Evolutionary conservation across 2,329 filamentous ascomycete genomes (phyloP).

Genomic region (Endocalyx cinctus): DNA sequence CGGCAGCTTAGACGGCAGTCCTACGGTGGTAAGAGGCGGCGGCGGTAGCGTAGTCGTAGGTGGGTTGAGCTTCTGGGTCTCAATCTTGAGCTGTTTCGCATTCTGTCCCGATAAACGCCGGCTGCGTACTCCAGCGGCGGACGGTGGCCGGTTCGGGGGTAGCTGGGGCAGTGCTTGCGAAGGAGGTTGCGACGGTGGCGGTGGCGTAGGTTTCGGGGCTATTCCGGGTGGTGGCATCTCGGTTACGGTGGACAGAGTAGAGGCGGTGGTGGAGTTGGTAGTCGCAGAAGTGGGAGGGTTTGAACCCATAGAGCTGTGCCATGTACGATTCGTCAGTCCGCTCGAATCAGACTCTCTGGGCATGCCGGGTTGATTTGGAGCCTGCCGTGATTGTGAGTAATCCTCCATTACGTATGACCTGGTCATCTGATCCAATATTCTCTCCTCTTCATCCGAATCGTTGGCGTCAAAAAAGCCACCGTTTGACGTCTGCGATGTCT

Average conservation of each 20-base stretch:
- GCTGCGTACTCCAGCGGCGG: conserved; percentile 56
- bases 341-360: conserved; percentile 81
- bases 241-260: conserved; percentile 66
- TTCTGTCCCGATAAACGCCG: conserved; percentile 78
- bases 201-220: conserved; percentile 20
- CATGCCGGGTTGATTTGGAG: conserved; percentile 54
- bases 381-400: conserved; percentile 61
- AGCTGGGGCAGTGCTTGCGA: conserved; percentile 42
- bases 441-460: conserved; percentile 68
- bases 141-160: conserved; percentile 31
- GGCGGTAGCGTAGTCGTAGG: conserved; percentile 18
- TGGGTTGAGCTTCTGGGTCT: conserved; percentile 52
- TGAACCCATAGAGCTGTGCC: conserved; percentile 73
- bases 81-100: conserved; percentile 80
- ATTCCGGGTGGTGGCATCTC: conserved; percentile 43
- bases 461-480: conserved; percentile 61
- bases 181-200: conserved; percentile 41
- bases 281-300: conserved; percentile 66
- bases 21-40: too few relatives aligned
- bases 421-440: conserved; percentile 82
- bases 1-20: conserved; percentile 21
- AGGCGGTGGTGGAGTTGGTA: conserved; percentile 64
- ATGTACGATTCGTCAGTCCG: conserved; percentile 70
- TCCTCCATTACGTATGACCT: conserved; percentile 77
- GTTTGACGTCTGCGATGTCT: conserved; percentile 42